These are phyloP conservation scores for Clonostachys rhizophaga DNA, from an alignment of 2,329 filamentous ascomycete genomes.

Conservation along the genomic window DNA sequence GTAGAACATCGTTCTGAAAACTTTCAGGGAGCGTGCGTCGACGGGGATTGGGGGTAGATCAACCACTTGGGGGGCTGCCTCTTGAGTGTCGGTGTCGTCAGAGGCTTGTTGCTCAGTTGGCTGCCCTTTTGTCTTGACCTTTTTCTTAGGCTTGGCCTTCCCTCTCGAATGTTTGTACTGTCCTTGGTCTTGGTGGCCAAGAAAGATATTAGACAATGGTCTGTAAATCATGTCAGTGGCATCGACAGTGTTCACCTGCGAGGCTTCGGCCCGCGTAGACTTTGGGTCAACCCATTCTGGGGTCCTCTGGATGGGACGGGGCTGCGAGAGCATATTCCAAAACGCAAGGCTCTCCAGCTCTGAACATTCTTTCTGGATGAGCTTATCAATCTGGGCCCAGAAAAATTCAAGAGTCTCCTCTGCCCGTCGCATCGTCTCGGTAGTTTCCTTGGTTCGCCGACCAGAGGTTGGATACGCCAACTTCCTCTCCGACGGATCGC, in stretches of 20 bases:
- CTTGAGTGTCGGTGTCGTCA: not conserved
- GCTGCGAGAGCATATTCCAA: not conserved
- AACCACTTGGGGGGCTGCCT: not conserved
- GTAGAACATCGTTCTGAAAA: conserved; percentile 35
- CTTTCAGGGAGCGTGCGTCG: conserved; percentile 22
- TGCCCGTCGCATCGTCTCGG: not conserved
- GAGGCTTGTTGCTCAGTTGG: not conserved
- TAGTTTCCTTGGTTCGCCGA: not conserved
- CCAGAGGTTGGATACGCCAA: not conserved
- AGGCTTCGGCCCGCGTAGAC: not conserved
- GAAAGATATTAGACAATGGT: no score
- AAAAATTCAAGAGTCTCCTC: not conserved
- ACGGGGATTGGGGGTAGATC: conserved; percentile 11
- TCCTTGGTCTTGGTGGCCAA: no score
- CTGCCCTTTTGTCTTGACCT: no score
- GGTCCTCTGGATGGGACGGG: not conserved
- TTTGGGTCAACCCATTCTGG: not conserved
- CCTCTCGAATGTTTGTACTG: no score
- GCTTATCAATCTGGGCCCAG: not conserved
- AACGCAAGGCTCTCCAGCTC: not conserved
- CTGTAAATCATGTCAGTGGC: no score
- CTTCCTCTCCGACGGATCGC: not conserved
- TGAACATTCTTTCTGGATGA: not conserved
- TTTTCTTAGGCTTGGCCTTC: no score
- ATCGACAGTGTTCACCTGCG: no score